Base-by-base conservation (phyloP, 2,329 filamentous ascomycete genomes). In the Metarhizium humberi region DNA sequence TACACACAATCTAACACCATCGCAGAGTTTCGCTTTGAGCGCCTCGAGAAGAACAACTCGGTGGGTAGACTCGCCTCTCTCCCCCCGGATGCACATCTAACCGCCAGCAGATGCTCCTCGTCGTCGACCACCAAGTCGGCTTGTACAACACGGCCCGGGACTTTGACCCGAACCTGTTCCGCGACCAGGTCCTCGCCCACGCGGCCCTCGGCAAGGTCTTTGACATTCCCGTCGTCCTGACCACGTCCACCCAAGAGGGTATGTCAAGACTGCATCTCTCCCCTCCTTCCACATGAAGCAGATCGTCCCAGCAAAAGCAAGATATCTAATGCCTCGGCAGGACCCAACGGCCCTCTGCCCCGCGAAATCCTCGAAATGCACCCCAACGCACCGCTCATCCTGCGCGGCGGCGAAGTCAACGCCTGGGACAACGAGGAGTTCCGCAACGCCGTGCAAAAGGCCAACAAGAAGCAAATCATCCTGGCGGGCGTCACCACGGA, bases 401-500 rank as follows among this genome's bases (percentile, higher is more conserved):
- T 78, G 61, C 82, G 87, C 40, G 77, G 85, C 58, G 87, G 87
- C 43, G 84, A 91, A 65, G 86, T 91, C 63, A 80, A 90, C 64
- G 87, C 87, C 3, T 90, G 86, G 87, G 88, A 91, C 65, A 90
- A 88, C 62, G 61, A 76, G 3, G 80, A 87, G 0, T 90, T 91
- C 73, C 78, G 78, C 40, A 74, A 74, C 2, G 86, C 87, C 2
- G 76, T 91, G 58, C 71, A 77, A 59, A 85, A 84, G 2, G 80
- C 85, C 4, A 80, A 80, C 56, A 84, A 82, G 67, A 82, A 77
- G 34, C 88, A 91, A 67, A 73, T 91, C 62, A 87, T 91, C 64
- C 69, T 92, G 16, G 86, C 76, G 3, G 86, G 87, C 7, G 88
- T 90, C 62, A 78, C 81, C 2, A 90, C 87, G 0, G 87, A 91